Evolutionary conservation across 371 early-diverging fungal species (phyloP), one percentile per base, ranked within the genome.

Genomic region (Mucor lusitanicus): DNA sequence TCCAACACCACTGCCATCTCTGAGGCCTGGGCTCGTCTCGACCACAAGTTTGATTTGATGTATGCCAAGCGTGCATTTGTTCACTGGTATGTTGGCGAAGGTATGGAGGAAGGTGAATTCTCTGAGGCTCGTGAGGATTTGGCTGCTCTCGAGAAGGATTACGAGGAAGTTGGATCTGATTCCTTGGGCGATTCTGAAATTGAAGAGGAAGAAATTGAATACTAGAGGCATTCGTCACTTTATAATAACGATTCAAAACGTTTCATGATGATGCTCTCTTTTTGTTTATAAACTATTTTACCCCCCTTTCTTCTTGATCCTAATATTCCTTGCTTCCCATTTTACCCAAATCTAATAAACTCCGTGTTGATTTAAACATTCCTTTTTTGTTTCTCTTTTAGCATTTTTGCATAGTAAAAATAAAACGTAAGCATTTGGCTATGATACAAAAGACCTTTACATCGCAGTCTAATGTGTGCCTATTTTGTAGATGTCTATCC

Each of bases 91-190:
- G 96, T 96, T 68, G 95, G 96, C 77, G 97, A 97, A 85, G 97
- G 96, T 86, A 77, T 77, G 77, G 77, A 77, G 63, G 77, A 77
- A 90, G 99, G 99, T 81, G 99, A 99, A 87, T 99, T 99, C 93
- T 95, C 95, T 67, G 99, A 99, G 90, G 99, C 99, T 70, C 95
- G 99, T 85, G 99, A 99, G 86, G 97, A 99, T 83, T 90, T 99
- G 85, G 98, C 97, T 74, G 97, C 97, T 60, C 94, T 99, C 67
- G 99, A 98, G 88, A 94, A 95, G 90, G 99, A 99, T 85, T 99
- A 99, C 87, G 95, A 96, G 81, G 97, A 97, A 82, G 97, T 97
- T 68, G 95, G 93, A 68, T 88, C 92, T 75, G 97, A 96, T 82
- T 91, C 95, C 46, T 83, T 85, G 57, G 77, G 74, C 30, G 74